Conservation (phyloP, 306 rosid species). For the Comarum palustre region DNA sequence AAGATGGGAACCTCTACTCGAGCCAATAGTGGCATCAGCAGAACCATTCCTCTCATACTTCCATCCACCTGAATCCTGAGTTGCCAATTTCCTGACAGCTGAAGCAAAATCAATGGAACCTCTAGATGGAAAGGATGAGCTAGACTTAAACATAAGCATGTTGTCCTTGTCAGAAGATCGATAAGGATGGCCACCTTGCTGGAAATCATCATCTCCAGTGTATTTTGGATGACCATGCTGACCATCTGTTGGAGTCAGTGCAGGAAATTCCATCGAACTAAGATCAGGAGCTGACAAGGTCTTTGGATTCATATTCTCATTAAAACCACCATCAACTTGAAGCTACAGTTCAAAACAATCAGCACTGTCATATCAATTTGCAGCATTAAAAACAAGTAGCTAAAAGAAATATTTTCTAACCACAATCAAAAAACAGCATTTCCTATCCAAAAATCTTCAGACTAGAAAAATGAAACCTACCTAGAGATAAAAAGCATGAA, state of each 20-base stretch:
- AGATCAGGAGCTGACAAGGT: conserved; percentile 70
- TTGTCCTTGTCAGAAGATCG: conserved; percentile 62
- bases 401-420: background rate
- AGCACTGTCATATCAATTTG: conserved; percentile 18
- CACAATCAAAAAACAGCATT: background rate
- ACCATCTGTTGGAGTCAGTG: conserved; percentile 56
- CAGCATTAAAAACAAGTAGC: conserved; percentile 10
- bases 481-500: conserved; percentile 14
- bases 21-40: conserved; percentile 67
- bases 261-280: conserved; percentile 79
- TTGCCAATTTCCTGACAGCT: conserved; percentile 86
- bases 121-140: conserved; percentile 62
- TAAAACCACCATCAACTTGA: conserved; percentile 80
- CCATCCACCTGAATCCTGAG: conserved; percentile 92
- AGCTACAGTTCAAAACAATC: conserved; percentile 51
- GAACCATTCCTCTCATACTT: conserved; percentile 75
- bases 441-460: background rate
- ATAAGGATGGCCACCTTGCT: conserved; percentile 56
- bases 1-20: conserved; percentile 70
- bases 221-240: conserved; percentile 53
- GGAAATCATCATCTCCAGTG: conserved; percentile 65
- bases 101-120: conserved; percentile 85
- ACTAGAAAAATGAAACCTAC: background rate
- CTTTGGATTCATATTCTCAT: conserved; percentile 70
- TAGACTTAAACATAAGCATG: conserved; percentile 69